Conservation (phyloP, 2,329 filamentous ascomycete species). For the Alternaria solani region DNA sequence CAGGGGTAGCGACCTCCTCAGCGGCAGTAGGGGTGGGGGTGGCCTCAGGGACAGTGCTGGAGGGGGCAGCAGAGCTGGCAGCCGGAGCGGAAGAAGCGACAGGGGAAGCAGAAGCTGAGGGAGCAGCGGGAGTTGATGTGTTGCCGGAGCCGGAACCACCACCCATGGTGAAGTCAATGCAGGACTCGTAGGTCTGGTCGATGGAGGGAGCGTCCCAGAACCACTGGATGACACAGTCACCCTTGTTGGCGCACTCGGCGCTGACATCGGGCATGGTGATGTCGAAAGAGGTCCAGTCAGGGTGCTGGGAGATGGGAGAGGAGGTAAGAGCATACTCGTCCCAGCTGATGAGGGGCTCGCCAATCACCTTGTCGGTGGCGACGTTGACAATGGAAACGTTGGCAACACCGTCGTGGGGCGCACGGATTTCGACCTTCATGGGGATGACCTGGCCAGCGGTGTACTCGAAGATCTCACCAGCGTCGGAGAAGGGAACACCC, state of each 20-base stretch:
- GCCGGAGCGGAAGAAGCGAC: conserved; percentile 16
- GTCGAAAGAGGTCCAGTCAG: conserved; percentile 59
- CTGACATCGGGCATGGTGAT: conserved; percentile 64
- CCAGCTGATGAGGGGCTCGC: conserved; percentile 63
- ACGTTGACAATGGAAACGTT: conserved; percentile 68
- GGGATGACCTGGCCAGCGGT: conserved; percentile 58
- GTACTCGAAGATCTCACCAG: conserved; percentile 61
- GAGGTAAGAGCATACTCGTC: conserved; percentile 62
- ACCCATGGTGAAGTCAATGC: conserved; percentile 65
- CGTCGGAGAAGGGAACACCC: conserved; percentile 64
- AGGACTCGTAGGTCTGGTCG: conserved; percentile 69
- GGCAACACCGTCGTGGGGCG: conserved; percentile 63
- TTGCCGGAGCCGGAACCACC: conserved; percentile 41
- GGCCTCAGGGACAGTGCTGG: conserved; percentile 19
- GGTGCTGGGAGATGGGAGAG: conserved; percentile 50
- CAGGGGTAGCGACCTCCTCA: conserved; percentile 12
- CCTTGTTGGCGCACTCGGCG: conserved; percentile 57
- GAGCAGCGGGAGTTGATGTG: conserved; percentile 14
- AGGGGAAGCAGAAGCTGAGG: conserved; percentile 20
- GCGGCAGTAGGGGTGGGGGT: conserved; percentile 19
- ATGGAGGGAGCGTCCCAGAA: conserved; percentile 66
- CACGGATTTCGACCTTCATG: conserved; percentile 58
- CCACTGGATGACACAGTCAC: conserved; percentile 67
- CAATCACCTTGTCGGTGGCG: conserved; percentile 61
- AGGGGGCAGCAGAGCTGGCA: conserved; percentile 18